Evolutionary conservation across 106 monocot genomes (phyloP).

Genomic region (Dendrobium chrysotoxum): DNA sequence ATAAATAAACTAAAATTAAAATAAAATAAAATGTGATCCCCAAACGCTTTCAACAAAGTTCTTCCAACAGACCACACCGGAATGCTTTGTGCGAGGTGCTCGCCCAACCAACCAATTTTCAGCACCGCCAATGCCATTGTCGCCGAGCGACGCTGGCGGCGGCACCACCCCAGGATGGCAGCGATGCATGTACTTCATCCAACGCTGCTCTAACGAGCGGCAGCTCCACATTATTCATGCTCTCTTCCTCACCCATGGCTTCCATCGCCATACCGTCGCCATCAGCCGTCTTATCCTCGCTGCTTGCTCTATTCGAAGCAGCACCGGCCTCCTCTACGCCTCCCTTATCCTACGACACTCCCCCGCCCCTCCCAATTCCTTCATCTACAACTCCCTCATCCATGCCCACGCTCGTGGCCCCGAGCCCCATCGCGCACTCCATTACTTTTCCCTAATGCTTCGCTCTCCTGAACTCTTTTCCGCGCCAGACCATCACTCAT

Average conservation of each 20-base stretch:
- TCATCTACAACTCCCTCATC: constrained; percentile 37
- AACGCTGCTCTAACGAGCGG: constrained; percentile 13
- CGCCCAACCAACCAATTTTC: neutral
- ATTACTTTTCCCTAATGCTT: constrained; percentile 14
- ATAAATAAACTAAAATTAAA: no score
- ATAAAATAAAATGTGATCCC: no score
- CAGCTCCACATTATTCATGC: constrained; percentile 34
- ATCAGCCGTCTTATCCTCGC: constrained; percentile 33
- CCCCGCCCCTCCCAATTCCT: constrained; percentile 28
- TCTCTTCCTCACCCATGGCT: constrained; percentile 17
- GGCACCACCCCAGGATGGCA: neutral
- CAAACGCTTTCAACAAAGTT: no score
- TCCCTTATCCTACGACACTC: constrained; percentile 31
- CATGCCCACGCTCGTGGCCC: constrained; percentile 15
- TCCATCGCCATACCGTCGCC: constrained; percentile 19
- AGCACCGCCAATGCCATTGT: neutral
- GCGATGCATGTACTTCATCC: constrained; percentile 26
- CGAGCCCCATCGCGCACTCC: constrained; percentile 14
- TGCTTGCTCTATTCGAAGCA: constrained; percentile 17
- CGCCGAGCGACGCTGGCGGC: neutral
- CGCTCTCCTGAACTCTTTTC: constrained; percentile 2
- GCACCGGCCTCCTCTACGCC: constrained; percentile 23
- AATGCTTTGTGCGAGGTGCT: neutral
- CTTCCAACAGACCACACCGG: no score
- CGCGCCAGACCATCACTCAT: constrained; percentile 44